These are phyloP conservation scores for Chaetomidium leptoderma DNA, from an alignment of 495 filamentous ascomycete genomes.

Conservation along the genomic window DNA sequence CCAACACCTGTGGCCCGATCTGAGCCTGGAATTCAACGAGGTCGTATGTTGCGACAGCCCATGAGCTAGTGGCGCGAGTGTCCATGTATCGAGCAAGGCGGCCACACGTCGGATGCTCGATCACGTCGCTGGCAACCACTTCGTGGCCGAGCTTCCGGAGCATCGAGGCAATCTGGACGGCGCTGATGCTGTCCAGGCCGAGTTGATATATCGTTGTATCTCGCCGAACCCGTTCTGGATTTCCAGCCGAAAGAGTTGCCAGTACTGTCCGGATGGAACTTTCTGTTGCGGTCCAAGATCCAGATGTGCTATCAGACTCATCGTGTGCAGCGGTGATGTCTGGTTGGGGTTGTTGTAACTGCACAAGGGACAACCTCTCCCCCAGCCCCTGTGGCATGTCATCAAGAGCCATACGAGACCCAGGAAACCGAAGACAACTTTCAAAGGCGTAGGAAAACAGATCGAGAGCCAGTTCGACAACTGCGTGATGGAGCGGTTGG, in stretches of 20 bases:
- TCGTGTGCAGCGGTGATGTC: conserved; percentile 5
- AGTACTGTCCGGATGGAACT: conserved; percentile 52
- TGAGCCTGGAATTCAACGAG: conserved; percentile 32
- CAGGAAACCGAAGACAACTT: conserved; percentile 31
- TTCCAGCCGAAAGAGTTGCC: conserved; percentile 48
- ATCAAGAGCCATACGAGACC: conserved; percentile 21
- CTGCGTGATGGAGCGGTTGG: conserved; percentile 38
- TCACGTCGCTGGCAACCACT: conserved; percentile 62
- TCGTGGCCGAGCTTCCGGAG: conserved; percentile 55
- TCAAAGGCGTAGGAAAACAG: conserved; percentile 48
- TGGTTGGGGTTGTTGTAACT: not conserved
- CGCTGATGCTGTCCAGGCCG: conserved; percentile 83
- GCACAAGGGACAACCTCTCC: conserved; percentile 1
- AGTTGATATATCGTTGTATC: conserved; percentile 71
- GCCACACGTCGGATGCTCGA: conserved; percentile 55
- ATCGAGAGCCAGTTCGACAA: conserved; percentile 40
- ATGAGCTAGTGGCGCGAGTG: not conserved
- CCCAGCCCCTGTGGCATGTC: conserved; percentile 6
- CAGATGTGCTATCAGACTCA: not conserved
- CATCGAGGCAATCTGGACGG: conserved; percentile 67
- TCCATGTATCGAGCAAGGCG: conserved; percentile 27
- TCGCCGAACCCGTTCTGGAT: conserved; percentile 52
- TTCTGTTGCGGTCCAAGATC: conserved; percentile 50
- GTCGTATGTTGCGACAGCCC: conserved; percentile 37
- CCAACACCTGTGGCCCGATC: conserved; percentile 27